Evolutionary conservation across 129 eudicot species (phyloP), one percentile per base, ranked within the genome.

Genomic region (Centrapalus pauciflorus): DNA sequence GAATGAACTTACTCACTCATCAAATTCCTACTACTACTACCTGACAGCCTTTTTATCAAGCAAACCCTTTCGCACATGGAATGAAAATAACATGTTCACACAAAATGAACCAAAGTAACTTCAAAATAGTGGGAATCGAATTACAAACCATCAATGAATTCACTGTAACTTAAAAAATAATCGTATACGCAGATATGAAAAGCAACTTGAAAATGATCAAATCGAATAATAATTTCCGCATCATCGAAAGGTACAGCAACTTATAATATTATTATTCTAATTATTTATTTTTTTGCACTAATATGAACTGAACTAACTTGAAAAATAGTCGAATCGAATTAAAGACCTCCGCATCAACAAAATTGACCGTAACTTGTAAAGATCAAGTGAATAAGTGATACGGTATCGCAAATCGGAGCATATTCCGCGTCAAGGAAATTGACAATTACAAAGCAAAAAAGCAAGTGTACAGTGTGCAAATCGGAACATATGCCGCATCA

Each of bases 131-230:
- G 35, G 35, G 2, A 21, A 46, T 26, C 4, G 21, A 6, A 71
- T 26, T 3, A 61, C 54, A 61, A 72, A 34, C 41, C 28, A 29
- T 58, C 63, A 66, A 67, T 50, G 49, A 51, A 67, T 49, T 19
- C 3, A 48, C 30, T 2, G 29, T 46, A 28, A 4, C 12, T 65
- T 5, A n/a, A 14, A 32, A 30, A 37, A 11, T 8, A 16, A 13
- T 21, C 14, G 10, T 10, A 11, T 40, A 23, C 20, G 37, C 11
- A 6, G 12, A 60, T 37, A 40, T n/a, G 52, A 37, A 61, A 23
- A 33, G 20, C n/a, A 21, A 21, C n/a, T 29, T 7, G 32, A 34
- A 12, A 9, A 37, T 14, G 23, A 23, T 11, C 19, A 3, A 61
- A 38, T 38, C 11, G 34, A 62, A 38, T 62, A 62, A 38, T 37